Base-by-base conservation (phyloP, 2,329 filamentous ascomycete species). In the Fusarium incarnatum region DNA sequence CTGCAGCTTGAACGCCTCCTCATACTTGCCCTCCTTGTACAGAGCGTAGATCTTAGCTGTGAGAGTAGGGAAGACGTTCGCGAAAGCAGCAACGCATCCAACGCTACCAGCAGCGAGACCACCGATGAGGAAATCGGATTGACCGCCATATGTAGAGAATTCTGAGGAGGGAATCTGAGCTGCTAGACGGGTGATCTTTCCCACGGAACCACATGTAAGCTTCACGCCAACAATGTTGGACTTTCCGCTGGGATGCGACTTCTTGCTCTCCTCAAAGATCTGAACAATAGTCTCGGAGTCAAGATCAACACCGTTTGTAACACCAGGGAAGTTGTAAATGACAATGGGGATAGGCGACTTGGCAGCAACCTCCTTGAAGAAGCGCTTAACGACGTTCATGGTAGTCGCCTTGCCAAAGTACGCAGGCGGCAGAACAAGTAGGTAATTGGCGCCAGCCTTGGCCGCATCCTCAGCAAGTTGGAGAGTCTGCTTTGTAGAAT, bases 111-210 rank as follows among this genome's bases (percentile, higher is more conserved):
- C 85, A 3, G 84, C 83, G 34, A 91, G 77, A 1, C 86, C 88
- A 4, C 87, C 88, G 50, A 91, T 81, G 25, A 94, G 78, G 77
- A 92, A 94, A 74, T 94, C 92, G 3, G 87, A 88, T 80, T 94
- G 91, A 1, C 92, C 92, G 1, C 90, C 91, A 73, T 88, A 93
- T 1, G 89, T 87, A 2, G 90, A 87, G 75, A 94, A 94, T 16
- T 84, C 77, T 1, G 86, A 82, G 0, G 85, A 77, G 0, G 83
- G 77, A 50, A 92, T 78, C 60, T 81, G 77, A 9, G 81, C 82
- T 8, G 79, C 79, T 3, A 94, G 83, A 10, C 91, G 84, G 3
- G 88, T 88, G 61, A 93, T 86, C 79, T 93, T 93, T 56, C 89
- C 91, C 34, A 92, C 91, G 68, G 88, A 89, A 13, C 90, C 91